Evolutionary conservation across 1,139 yeast genomes (phyloP).

Genomic region (Taiozyma onychis): DNA sequence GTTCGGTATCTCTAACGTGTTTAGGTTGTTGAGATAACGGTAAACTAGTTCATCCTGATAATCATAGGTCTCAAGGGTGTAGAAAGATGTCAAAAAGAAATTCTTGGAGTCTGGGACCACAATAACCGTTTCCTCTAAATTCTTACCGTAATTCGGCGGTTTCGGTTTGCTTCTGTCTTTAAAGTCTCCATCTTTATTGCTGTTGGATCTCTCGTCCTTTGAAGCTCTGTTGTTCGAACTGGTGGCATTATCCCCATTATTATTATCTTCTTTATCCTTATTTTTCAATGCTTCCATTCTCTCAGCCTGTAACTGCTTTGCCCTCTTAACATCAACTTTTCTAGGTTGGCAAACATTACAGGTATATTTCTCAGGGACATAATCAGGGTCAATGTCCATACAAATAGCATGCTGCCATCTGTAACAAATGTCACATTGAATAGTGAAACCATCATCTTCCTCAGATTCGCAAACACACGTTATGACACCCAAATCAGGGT

Average conservation of each 20-base stretch:
- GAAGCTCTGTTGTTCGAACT: neutral
- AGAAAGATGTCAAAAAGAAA: slow-evolving; percentile 45
- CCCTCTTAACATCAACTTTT: slow-evolving; percentile 46
- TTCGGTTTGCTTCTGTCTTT: slow-evolving; percentile 17
- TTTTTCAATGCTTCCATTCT: slow-evolving; percentile 31
- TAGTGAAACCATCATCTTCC: slow-evolving; percentile 93
- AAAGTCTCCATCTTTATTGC: slow-evolving; percentile 15
- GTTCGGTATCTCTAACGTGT: slow-evolving; percentile 1
- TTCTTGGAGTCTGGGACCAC: slow-evolving; percentile 32
- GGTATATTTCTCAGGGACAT: slow-evolving; percentile 74
- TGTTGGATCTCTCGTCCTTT: slow-evolving; percentile 5
- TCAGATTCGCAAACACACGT: slow-evolving; percentile 87
- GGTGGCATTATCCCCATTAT: neutral
- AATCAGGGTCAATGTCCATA: slow-evolving; percentile 51
- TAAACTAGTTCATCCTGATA: slow-evolving; percentile 35
- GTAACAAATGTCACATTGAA: slow-evolving; percentile 87
- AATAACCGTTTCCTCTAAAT: slow-evolving; percentile 26
- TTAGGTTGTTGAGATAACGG: slow-evolving; percentile 18
- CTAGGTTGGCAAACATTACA: slow-evolving; percentile 78
- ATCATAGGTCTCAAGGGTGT: slow-evolving; percentile 41
- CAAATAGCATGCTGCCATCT: slow-evolving; percentile 95
- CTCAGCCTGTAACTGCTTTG: slow-evolving; percentile 42
- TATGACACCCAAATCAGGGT: slow-evolving; percentile 77
- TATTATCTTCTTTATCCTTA: slow-evolving; percentile 12
- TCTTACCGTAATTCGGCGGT: slow-evolving; percentile 16